A percentile compares a stretch with the other conserved stretches of the same genome.
phyloP scores from a whole-genome alignment of 202 grass and related monocot species.

The Bolboschoenoplectus hybrid region DNA sequence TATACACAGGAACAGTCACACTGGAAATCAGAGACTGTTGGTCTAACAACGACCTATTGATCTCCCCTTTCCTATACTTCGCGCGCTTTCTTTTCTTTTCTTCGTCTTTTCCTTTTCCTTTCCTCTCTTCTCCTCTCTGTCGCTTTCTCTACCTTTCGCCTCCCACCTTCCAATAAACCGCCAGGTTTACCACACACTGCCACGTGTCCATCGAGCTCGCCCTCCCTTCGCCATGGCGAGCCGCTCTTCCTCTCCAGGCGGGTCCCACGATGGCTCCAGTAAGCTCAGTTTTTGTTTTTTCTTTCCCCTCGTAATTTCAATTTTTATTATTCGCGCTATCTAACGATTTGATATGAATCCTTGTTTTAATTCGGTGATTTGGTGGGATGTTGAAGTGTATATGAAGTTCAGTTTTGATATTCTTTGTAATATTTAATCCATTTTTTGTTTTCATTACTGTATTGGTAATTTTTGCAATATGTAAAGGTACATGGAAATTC shows the following conservation, averaged over 20 bases:
- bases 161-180: not conserved
- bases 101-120: not conserved
- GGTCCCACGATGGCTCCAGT: constrained; percentile 38
- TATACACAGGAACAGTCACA: not conserved
- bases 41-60: constrained; percentile 34
- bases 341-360: not conserved
- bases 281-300: not conserved
- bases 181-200: not conserved
- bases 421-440: not conserved
- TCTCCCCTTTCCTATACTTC: constrained; percentile 21
- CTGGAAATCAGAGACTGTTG: not conserved
- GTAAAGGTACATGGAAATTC: not conserved
- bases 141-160: constrained; percentile 15
- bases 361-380: not conserved
- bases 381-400: not conserved
- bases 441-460: not conserved
- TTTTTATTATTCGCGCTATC: not conserved
- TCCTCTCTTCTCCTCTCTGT: not conserved
- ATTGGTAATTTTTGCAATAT: not conserved
- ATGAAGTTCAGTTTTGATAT: not conserved
- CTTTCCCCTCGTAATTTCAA: not conserved
- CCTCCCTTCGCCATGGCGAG: constrained; percentile 25
- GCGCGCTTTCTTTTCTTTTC: constrained; percentile 21
- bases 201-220: constrained; percentile 23
- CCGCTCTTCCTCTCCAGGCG: constrained; percentile 25